phyloP scores from a whole-genome alignment of 2,329 filamentous ascomycete genomes.

The Aspergillus aculeatinus region DNA sequence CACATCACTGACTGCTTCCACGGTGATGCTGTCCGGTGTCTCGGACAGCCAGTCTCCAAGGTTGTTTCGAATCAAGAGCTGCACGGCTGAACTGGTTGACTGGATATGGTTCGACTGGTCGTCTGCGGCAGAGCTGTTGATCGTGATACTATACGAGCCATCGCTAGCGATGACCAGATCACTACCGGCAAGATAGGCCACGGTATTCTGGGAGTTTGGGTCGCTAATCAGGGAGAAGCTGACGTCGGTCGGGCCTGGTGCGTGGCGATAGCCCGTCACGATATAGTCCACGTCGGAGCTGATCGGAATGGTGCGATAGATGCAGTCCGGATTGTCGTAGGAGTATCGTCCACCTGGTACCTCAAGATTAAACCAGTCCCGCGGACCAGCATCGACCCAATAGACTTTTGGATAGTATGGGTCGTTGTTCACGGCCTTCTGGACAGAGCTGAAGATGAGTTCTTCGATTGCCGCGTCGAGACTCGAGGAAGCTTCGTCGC shows the following conservation, averaged over 20 bases:
- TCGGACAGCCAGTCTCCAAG: constrained; percentile 1
- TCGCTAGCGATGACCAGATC: background rate
- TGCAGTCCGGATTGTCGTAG: constrained; percentile 6
- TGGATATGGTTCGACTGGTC: constrained; percentile 2
- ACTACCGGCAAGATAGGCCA: background rate
- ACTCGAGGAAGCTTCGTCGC: background rate
- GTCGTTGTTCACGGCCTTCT: constrained; percentile 4
- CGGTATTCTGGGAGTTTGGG: constrained; percentile 3
- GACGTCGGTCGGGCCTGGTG: background rate
- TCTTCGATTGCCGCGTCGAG: constrained; percentile 5
- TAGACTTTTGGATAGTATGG: constrained; percentile 4
- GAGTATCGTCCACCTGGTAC: constrained; percentile 2
- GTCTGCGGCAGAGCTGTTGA: background rate
- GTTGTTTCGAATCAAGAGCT: constrained; percentile 6
- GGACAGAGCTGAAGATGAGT: background rate
- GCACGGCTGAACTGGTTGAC: background rate
- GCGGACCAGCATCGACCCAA: constrained; percentile 2
- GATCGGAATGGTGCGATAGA: constrained; percentile 5
- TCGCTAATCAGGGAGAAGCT: constrained; percentile 6
- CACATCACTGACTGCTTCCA: background rate
- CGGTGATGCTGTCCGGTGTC: constrained; percentile 1
- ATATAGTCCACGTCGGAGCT: background rate
- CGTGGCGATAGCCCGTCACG: background rate
- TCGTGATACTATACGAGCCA: constrained; percentile 1
- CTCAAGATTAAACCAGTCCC: constrained; percentile 1